A percentile compares a stretch with the other conserved stretches of the same genome.
Conservation (phyloP, 148 eudicot genomes). For the Beta vulgaris region DNA sequence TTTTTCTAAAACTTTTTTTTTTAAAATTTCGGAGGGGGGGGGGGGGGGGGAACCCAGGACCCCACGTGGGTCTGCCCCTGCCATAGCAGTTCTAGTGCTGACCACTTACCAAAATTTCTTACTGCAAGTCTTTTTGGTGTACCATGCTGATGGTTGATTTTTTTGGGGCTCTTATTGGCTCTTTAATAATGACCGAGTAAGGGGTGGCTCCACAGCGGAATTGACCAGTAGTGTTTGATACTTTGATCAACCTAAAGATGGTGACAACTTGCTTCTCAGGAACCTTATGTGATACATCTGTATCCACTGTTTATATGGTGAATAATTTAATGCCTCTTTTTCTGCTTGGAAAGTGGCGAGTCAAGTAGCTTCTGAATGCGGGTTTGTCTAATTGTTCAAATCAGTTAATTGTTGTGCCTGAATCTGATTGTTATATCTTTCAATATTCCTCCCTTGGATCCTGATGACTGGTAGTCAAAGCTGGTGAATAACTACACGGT, state of each 20-base stretch:
- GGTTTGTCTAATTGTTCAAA: background rate
- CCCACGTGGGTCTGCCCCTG: no score
- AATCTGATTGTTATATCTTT: background rate
- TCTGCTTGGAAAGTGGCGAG: background rate
- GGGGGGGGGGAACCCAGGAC: no score
- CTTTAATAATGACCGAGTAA: background rate
- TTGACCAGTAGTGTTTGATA: background rate
- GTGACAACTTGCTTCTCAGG: no score
- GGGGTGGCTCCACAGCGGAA: background rate
- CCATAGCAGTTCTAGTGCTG: background rate
- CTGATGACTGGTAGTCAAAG: background rate
- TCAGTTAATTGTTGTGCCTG: background rate
- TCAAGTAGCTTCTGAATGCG: background rate
- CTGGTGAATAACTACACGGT: background rate
- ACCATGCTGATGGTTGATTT: background rate
- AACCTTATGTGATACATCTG: no score
- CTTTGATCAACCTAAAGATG: no score
- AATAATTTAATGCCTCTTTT: background rate
- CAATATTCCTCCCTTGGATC: background rate
- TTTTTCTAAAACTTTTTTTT: no score
- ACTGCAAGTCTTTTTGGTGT: background rate
- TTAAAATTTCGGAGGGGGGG: no score
- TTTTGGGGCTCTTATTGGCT: background rate
- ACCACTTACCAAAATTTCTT: background rate
- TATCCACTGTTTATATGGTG: background rate